Percentiles rank a stretch among this genome's conserved stretches.
phyloP scores from a whole-genome alignment of 306 rosid species.

The Dryas octopetala region DNA sequence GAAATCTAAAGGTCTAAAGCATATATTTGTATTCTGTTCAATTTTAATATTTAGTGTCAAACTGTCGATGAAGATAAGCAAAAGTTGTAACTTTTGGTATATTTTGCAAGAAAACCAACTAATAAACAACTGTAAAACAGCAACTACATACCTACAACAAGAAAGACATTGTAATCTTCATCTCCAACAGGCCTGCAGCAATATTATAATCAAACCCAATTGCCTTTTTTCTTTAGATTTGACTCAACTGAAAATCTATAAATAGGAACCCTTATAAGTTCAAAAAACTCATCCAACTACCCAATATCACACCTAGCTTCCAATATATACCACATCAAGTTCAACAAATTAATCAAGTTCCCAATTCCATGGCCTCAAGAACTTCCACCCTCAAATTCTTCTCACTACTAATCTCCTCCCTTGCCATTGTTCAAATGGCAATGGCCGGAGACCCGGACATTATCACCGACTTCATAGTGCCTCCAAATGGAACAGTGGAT shows the following conservation, averaged over 20 bases:
- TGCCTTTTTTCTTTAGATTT: too few species aligned
- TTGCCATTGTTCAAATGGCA: constrained; percentile 29
- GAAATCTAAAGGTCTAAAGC: background rate
- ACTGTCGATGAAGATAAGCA: background rate
- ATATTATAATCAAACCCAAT: too few species aligned
- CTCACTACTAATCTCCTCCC: constrained; percentile 21
- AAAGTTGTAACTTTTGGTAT: background rate
- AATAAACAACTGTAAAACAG: background rate
- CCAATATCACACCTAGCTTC: background rate
- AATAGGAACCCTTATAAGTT: background rate
- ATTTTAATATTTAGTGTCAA: background rate
- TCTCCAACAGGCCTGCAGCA: too few species aligned
- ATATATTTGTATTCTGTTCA: background rate
- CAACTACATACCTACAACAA: background rate
- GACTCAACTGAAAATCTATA: background rate
- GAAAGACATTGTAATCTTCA: constrained; percentile 1
- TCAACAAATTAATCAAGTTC: background rate
- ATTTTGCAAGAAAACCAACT: background rate
- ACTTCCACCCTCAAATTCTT: constrained; percentile 19
- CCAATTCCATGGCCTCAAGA: background rate
- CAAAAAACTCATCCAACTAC: background rate
- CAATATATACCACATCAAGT: too few species aligned
- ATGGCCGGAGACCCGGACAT: constrained; percentile 38
- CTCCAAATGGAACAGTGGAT: constrained; percentile 4
- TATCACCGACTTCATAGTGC: constrained; percentile 34